A percentile compares a stretch with the other conserved stretches of the same genome.
Conservation (phyloP, 805 yeast species). For the Metschnikowia rubicola region DNA sequence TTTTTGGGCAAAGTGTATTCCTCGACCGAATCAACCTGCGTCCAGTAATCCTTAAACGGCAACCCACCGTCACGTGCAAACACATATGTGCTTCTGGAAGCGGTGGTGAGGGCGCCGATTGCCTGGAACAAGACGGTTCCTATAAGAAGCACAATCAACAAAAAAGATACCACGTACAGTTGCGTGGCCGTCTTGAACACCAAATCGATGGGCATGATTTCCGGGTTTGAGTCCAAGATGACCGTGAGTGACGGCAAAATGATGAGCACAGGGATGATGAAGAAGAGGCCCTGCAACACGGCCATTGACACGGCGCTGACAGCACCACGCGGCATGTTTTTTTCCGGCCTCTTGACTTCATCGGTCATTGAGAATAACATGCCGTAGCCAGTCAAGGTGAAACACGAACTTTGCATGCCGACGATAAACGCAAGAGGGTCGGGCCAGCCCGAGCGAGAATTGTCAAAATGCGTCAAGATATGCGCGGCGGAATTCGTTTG, state of each 20-base stretch:
- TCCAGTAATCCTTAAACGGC: slow-evolving; percentile 64
- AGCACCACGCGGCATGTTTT: slow-evolving; percentile 71
- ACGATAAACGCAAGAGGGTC: slow-evolving; percentile 66
- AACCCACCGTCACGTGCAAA: slow-evolving; percentile 82
- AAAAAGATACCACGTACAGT: slow-evolving; percentile 64
- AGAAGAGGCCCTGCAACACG: slow-evolving; percentile 64
- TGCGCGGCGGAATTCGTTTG: slow-evolving; percentile 56
- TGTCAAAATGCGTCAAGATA: slow-evolving; percentile 66
- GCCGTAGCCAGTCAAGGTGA: slow-evolving; percentile 80
- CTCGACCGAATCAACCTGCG: slow-evolving; percentile 55
- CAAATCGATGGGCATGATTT: slow-evolving; percentile 73
- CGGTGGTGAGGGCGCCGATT: slow-evolving; percentile 75
- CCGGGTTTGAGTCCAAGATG: slow-evolving; percentile 55
- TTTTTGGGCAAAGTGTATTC: slow-evolving; percentile 65
- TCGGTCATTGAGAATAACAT: slow-evolving; percentile 79
- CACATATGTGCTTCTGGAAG: slow-evolving; percentile 77
- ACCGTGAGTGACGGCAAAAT: slow-evolving; percentile 64
- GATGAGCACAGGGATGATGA: slow-evolving; percentile 66
- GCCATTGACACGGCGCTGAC: slow-evolving; percentile 62
- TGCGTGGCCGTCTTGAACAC: slow-evolving; percentile 70
- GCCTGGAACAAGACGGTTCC: slow-evolving; percentile 76
- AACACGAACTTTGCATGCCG: slow-evolving; percentile 75
- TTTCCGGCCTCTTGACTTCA: slow-evolving; percentile 74
- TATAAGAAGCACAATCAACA: slow-evolving; percentile 59
- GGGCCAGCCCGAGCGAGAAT: slow-evolving; percentile 74